These are phyloP conservation scores for Graphilbum sp. DNA, from an alignment of 2,329 filamentous ascomycete species.

Conservation along the genomic window DNA sequence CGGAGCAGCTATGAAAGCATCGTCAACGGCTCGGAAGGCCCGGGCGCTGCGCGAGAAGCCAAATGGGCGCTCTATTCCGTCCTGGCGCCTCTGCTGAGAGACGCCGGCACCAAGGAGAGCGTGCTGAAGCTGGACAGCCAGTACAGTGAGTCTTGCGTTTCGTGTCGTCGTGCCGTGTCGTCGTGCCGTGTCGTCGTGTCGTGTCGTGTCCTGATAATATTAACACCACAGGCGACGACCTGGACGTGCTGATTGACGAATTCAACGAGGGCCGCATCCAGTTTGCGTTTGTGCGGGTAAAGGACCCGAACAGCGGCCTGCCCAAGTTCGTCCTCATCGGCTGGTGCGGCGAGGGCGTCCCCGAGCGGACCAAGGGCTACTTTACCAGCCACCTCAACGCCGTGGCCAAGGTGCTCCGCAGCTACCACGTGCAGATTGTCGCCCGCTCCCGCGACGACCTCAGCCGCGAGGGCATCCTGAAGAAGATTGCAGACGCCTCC, in stretches of 20 bases:
- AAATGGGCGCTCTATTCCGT: constrained; percentile 94
- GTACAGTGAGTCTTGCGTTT: constrained; percentile 45
- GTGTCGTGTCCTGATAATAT: no score
- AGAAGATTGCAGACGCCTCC: constrained; percentile 88
- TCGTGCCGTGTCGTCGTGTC: background rate
- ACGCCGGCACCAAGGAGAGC: constrained; percentile 74
- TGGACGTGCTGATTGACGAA: constrained; percentile 80
- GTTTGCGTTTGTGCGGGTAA: constrained; percentile 93
- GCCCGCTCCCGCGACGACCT: constrained; percentile 84
- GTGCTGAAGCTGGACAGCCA: constrained; percentile 86
- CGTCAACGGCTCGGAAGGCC: constrained; percentile 32
- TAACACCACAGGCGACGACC: constrained; percentile 56
- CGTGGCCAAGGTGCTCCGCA: constrained; percentile 83
- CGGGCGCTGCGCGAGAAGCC: constrained; percentile 42
- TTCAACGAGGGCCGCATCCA: constrained; percentile 95
- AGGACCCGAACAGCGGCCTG: constrained; percentile 76
- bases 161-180: background rate
- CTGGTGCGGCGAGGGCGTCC: constrained; percentile 95
- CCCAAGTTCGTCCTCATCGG: constrained; percentile 89
- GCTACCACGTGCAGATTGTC: constrained; percentile 95
- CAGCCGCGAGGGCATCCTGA: constrained; percentile 71
- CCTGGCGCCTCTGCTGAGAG: constrained; percentile 76
- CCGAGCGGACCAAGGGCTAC: constrained; percentile 96
- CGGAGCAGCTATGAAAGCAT: constrained; percentile 58
- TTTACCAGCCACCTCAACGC: constrained; percentile 88